Conservation (phyloP, 2,329 filamentous ascomycete species). For the Pyricularia grisea region DNA sequence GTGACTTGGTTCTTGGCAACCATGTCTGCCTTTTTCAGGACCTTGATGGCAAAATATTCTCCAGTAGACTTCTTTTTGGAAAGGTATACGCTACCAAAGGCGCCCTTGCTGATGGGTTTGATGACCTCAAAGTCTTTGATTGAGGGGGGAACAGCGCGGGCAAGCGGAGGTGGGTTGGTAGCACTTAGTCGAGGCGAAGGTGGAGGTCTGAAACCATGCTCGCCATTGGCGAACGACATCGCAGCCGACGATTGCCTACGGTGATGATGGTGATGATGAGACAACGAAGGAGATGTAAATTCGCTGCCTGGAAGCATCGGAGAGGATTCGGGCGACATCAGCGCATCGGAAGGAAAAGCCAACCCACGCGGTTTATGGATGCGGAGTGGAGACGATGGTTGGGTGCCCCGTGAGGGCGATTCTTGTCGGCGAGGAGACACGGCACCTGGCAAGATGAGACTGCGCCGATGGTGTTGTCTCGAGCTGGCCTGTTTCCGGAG, state of each 20-base stretch:
- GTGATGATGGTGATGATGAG: slow-evolving; percentile 57
- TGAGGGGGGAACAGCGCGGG: slow-evolving; percentile 81
- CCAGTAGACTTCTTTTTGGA: slow-evolving; percentile 98
- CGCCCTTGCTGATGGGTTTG: slow-evolving; percentile 97
- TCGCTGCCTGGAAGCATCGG: slow-evolving; percentile 79
- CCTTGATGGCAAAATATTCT: slow-evolving; percentile 98
- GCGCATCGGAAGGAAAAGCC: slow-evolving; percentile 48
- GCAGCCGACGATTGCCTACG: slow-evolving; percentile 86
- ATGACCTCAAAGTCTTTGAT: slow-evolving; percentile 99
- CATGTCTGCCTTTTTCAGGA: slow-evolving; percentile 99
- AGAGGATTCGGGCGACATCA: slow-evolving; percentile 81
- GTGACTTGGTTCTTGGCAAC: slow-evolving; percentile 99
- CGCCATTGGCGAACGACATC: slow-evolving; percentile 47
- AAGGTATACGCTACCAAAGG: slow-evolving; percentile 94
- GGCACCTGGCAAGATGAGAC: slow-evolving; percentile 70
- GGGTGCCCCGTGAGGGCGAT: slow-evolving; percentile 63
- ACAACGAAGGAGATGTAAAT: slow-evolving; percentile 52
- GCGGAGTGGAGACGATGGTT: slow-evolving; percentile 71
- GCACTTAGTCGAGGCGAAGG: slow-evolving; percentile 75
- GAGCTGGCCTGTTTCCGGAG: slow-evolving; percentile 69
- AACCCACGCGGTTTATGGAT: slow-evolving; percentile 70
- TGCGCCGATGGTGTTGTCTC: slow-evolving; percentile 76
- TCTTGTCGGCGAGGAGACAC: slow-evolving; percentile 77
- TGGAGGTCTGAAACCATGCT: slow-evolving; percentile 50
- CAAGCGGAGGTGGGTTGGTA: slow-evolving; percentile 69